Evolutionary conservation across 306 rosid species (phyloP).

Genomic region (Carpinus fangiana): DNA sequence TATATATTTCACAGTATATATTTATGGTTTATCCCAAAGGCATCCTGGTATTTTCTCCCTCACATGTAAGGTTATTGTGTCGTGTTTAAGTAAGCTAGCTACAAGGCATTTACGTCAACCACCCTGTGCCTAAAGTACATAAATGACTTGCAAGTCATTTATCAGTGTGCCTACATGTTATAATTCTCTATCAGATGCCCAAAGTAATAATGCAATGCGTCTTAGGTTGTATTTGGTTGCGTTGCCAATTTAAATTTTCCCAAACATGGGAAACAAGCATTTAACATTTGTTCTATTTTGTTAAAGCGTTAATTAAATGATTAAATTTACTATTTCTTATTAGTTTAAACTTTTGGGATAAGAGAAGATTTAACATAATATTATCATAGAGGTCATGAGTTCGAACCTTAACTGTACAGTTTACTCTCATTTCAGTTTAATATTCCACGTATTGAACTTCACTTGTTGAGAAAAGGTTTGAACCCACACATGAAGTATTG

Average conservation of each 20-base stretch:
- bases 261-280: neutral
- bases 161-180: neutral
- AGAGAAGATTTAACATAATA: too few relatives aligned
- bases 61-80: neutral
- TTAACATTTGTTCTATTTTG: neutral
- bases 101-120: neutral
- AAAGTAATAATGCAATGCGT: neutral
- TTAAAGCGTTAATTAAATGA: too few relatives aligned
- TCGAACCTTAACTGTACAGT: too few relatives aligned
- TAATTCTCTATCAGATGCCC: neutral
- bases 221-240: neutral
- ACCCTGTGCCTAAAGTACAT: neutral
- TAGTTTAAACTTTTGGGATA: too few relatives aligned
- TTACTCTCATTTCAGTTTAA: too few relatives aligned
- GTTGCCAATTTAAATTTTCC: neutral
- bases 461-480: too few relatives aligned
- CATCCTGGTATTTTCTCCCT: neutral
- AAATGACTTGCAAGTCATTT: neutral
- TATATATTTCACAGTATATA: neutral
- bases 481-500: too few relatives aligned
- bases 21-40: neutral
- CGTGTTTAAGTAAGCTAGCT: neutral
- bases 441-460: too few relatives aligned
- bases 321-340: too few relatives aligned
- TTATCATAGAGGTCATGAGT: too few relatives aligned